A percentile compares a stretch with the other conserved stretches of the same genome.
phyloP scores from a whole-genome alignment of 208 protist species.

The Zelonia costaricensis region DNA sequence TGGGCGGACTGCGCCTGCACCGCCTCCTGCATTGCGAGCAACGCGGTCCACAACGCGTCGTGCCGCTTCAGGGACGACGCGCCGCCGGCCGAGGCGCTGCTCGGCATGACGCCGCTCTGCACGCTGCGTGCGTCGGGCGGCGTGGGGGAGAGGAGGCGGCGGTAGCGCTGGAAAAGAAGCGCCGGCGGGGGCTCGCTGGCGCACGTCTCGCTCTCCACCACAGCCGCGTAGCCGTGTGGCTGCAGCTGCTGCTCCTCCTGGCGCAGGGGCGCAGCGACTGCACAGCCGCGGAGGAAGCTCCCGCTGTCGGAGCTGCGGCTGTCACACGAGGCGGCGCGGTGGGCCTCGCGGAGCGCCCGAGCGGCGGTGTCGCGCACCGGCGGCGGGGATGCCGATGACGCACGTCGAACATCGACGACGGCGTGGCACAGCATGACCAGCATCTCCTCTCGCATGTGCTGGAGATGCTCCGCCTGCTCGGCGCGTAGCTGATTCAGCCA shows the following conservation, averaged over 20 bases:
- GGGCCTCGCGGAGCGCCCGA: too few species aligned
- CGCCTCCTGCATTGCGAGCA: constrained; percentile 9
- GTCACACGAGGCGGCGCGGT: too few species aligned
- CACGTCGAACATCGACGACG: too few species aligned
- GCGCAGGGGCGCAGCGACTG: too few species aligned
- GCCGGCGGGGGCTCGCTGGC: constrained; percentile 11
- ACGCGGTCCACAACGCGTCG: constrained; percentile 12
- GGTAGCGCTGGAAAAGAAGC: constrained; percentile 17
- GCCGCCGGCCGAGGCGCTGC: not conserved
- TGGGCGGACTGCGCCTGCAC: constrained; percentile 7
- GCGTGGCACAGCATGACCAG: constrained; percentile 18
- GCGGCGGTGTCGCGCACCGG: too few species aligned
- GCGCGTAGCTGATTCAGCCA: constrained; percentile 3
- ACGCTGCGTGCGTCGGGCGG: not conserved
- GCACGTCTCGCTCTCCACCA: too few species aligned
- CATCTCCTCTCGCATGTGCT: constrained; percentile 28
- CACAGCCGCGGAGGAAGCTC: too few species aligned
- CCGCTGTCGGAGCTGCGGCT: too few species aligned
- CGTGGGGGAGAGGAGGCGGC: constrained; percentile 14
- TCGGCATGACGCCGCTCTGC: too few species aligned
- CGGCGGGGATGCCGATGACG: too few species aligned
- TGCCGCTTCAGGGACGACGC: constrained; percentile 2
- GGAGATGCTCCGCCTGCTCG: constrained; percentile 1
- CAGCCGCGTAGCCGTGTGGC: too few species aligned
- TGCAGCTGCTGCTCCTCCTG: too few species aligned